Evolutionary conservation across 2,329 filamentous ascomycete genomes (phyloP), one percentile per base, ranked within the genome.

Genomic region (Cryoendolithus antarcticus): DNA sequence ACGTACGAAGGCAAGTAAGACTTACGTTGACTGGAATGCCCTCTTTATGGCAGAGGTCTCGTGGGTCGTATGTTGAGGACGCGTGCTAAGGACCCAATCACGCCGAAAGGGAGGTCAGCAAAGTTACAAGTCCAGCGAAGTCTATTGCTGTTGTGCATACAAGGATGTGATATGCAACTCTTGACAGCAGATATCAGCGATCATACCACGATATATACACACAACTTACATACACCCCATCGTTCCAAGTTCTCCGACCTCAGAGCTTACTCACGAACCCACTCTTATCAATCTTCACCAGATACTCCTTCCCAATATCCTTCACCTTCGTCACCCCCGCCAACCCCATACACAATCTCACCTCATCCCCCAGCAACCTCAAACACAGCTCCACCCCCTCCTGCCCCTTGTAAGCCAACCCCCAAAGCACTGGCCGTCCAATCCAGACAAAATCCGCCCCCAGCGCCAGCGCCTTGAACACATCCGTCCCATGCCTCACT

Each of bases 401-500:
- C 37, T 61, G 51, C 3, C 57, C 58, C 28, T 56, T 51, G 37
- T 55, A 55, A 4, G 63, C 62, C 34, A 71, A 49, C 1, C 67
- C 68, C 68, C 67, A 71, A 4, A 71, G 57, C 11, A 62, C 56
- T 3, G 64, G 62, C 30, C 69, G 48, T 1, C 69, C 68, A 5
- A 68, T 54, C 65, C 55, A 71, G 40, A 48, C 45, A 38, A 49
- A 51, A 29, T 67, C 55, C 0, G 67, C 68, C 5, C 67, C 67
- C 3, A 72, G 52, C 1, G 65, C 63, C 2, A 71, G 52, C 1
- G 71, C 71, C 52, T 75, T 75, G 55, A 75, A 66, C 10, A 73
- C 61, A 49, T 75, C 71, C 1, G 63, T 66, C 0, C 70, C 72
- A 11, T 67, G 64, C 35, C 71, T 51, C 33, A 75, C 65, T 1